Percentiles rank a stretch among this genome's conserved stretches.
These are phyloP conservation scores for Mortierella sp. DNA, from an alignment of 371 early-diverging fungal species.

Conservation along the genomic window DNA sequence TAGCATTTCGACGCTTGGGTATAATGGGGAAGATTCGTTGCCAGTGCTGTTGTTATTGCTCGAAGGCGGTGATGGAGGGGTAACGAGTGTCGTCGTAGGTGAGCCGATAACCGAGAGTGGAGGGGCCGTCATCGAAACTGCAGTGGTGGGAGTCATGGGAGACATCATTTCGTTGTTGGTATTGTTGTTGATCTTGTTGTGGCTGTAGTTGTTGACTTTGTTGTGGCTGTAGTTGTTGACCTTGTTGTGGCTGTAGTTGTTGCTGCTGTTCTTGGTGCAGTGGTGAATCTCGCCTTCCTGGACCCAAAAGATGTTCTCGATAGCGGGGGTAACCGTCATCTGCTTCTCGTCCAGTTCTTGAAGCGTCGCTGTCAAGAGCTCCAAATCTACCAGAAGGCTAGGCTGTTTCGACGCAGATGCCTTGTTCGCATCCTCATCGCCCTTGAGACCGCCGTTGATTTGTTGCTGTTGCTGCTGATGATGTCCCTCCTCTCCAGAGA, in stretches of 20 bases:
- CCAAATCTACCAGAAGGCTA: constrained; percentile 25
- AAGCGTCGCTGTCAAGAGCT: constrained; percentile 30
- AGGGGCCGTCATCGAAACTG: background rate
- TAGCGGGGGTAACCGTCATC: constrained; percentile 28
- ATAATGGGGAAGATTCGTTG: constrained; percentile 39
- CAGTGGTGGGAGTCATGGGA: constrained; percentile 33
- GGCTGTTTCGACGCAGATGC: background rate
- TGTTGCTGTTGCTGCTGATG: background rate
- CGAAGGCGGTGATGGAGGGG: background rate
- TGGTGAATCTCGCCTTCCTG: constrained; percentile 56
- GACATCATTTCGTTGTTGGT: constrained; percentile 2
- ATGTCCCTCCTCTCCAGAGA: background rate
- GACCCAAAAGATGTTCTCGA: constrained; percentile 59
- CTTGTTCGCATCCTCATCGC: background rate
- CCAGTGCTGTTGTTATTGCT: background rate
- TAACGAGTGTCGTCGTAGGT: background rate
- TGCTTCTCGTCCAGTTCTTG: constrained; percentile 57
- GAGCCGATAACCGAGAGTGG: constrained; percentile 4
- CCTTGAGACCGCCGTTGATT: background rate
- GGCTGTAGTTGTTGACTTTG: background rate
- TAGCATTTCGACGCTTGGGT: constrained; percentile 48
- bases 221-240: too few species aligned
- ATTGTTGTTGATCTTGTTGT: too few species aligned
- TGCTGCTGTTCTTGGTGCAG: constrained; percentile 17
- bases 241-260: too few species aligned